A percentile compares a stretch with the other conserved stretches of the same genome.
Evolutionary conservation across 1,284 basidiomycete species (phyloP).

Genomic region (Fistulina hepatica): DNA sequence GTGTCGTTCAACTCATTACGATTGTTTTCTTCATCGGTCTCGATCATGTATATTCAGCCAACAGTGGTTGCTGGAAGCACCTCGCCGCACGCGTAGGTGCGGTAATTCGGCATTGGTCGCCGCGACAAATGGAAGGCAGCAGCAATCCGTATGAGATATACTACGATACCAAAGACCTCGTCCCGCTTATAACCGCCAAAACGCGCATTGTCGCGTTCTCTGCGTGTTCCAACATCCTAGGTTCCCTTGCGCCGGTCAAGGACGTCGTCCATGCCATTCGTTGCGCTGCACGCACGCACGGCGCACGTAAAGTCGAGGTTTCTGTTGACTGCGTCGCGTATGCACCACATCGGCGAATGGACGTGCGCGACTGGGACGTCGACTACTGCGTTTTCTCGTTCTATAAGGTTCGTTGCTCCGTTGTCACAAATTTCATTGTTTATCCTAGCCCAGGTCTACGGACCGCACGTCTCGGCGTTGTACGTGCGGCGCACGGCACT

Average conservation of each 20-base stretch:
- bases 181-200: constrained; percentile 48
- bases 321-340: constrained; percentile 72
- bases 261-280: constrained; percentile 43
- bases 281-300: constrained; percentile 37
- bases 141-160: constrained; percentile 58
- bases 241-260: constrained; percentile 52
- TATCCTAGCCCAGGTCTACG: constrained; percentile 45
- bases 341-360: constrained; percentile 60
- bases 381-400: constrained; percentile 65
- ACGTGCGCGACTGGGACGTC: constrained; percentile 65
- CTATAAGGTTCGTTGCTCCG: constrained; percentile 57
- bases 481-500: constrained; percentile 45
- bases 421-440: not conserved
- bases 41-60: constrained; percentile 35
- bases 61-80: constrained; percentile 69
- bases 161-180: constrained; percentile 45
- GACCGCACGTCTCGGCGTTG: constrained; percentile 58
- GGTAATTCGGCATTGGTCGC: constrained; percentile 45
- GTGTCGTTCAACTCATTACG: not conserved
- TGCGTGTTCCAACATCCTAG: constrained; percentile 69
- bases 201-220: constrained; percentile 69
- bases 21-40: constrained; percentile 1
- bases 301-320: constrained; percentile 53
- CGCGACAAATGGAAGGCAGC: constrained; percentile 34
- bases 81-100: constrained; percentile 50